A percentile compares a stretch with the other conserved stretches of the same genome.
Evolutionary conservation across 2,329 filamentous ascomycete genomes (phyloP).

Genomic region (Aspergillus fumigatus): DNA sequence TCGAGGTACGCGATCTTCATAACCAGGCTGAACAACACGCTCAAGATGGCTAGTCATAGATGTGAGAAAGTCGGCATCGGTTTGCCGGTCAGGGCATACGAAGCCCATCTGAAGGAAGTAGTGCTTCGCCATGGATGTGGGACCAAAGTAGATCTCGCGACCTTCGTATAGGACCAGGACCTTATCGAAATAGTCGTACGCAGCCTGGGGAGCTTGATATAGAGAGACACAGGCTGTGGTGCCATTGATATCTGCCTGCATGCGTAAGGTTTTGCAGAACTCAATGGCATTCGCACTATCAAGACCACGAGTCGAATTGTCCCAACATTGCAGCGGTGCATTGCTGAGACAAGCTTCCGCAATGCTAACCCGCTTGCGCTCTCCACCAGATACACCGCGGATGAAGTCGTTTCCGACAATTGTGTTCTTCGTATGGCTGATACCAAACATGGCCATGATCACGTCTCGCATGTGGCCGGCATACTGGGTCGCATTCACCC

Average conservation of each 20-base stretch:
- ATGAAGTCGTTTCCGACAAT: constrained; percentile 47
- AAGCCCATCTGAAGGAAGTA: constrained; percentile 66
- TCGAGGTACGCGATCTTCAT: constrained; percentile 57
- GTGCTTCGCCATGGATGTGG: constrained; percentile 50
- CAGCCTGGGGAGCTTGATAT: constrained; percentile 44
- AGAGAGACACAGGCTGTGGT: constrained; percentile 46
- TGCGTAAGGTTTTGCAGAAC: constrained; percentile 45
- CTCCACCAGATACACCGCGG: constrained; percentile 53
- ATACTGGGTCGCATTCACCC: constrained; percentile 20
- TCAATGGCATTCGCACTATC: constrained; percentile 49
- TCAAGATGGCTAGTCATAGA: constrained; percentile 61
- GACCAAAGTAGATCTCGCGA: constrained; percentile 67
- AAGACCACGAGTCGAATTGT: constrained; percentile 41
- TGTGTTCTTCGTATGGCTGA: constrained; percentile 41
- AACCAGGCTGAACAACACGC: constrained; percentile 51
- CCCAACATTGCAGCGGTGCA: constrained; percentile 36
- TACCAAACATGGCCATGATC: constrained; percentile 29
- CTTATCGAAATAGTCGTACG: constrained; percentile 57
- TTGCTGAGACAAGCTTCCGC: constrained; percentile 45
- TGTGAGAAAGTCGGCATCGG: constrained; percentile 63
- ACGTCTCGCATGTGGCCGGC: constrained; percentile 38
- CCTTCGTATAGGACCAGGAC: constrained; percentile 65
- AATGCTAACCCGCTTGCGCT: constrained; percentile 53
- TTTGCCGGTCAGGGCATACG: constrained; percentile 60
- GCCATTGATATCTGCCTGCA: constrained; percentile 40